Conservation (phyloP, 139 green algal genomes). For the Coccomyxa sp. region DNA sequence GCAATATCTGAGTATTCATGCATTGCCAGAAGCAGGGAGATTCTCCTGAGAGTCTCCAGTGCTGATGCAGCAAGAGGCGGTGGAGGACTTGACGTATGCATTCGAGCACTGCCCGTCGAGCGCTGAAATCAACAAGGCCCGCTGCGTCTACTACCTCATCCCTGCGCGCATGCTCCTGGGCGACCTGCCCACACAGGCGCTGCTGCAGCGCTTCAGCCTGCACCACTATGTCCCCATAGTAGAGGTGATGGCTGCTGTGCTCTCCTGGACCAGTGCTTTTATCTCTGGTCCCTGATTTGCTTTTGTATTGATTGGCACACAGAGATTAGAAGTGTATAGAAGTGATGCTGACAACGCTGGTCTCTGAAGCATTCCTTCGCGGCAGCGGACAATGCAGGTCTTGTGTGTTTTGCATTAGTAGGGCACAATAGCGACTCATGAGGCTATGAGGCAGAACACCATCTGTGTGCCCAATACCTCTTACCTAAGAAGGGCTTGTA, state of each 20-base stretch:
- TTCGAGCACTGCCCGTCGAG: conserved; percentile 54
- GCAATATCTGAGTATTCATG: no score
- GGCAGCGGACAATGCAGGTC: background rate
- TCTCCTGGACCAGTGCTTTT: background rate
- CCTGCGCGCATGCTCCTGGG: conserved; percentile 65
- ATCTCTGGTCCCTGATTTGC: background rate
- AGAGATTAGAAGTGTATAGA: no score
- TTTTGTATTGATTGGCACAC: background rate
- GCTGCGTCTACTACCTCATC: conserved; percentile 68
- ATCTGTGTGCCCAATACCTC: background rate
- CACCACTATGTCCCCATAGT: conserved; percentile 44
- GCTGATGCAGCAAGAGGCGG: conserved; percentile 39
- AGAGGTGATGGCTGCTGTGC: conserved; percentile 15
- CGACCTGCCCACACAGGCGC: conserved; percentile 34
- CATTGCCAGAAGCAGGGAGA: no score
- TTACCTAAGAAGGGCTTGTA: background rate
- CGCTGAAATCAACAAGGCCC: conserved; percentile 43
- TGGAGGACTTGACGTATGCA: conserved; percentile 54
- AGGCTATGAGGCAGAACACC: background rate
- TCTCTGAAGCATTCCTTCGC: background rate
- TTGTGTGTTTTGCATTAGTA: background rate
- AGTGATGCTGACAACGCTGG: no score
- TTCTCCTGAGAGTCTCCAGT: no score
- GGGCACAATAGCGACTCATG: no score
- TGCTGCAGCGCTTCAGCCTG: conserved; percentile 56